Evolutionary conservation across 768 basidiomycete species (phyloP).

Genomic region (Amanita phalloides): DNA sequence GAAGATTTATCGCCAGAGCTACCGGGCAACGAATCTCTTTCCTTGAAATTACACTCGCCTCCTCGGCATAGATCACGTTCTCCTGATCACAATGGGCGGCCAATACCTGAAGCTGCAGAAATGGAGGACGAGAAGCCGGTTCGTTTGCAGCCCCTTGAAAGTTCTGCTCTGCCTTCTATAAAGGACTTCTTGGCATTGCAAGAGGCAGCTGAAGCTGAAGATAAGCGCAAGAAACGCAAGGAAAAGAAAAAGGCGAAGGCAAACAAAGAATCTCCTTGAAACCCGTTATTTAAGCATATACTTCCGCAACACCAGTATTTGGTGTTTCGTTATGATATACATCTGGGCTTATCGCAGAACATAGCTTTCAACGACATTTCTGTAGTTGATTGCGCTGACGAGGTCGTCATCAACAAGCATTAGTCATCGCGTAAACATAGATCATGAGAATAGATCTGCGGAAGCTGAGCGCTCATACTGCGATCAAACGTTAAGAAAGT

Average conservation of each 20-base stretch:
- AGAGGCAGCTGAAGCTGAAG: conserved; percentile 47
- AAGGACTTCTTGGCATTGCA: conserved; percentile 75
- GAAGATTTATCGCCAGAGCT: conserved; percentile 12
- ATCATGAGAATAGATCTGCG: no score
- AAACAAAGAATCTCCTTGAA: conserved; percentile 12
- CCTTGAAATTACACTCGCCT: conserved; percentile 4
- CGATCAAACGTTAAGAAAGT: no score
- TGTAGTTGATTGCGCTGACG: no score
- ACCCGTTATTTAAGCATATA: neutral
- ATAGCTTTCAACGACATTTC: neutral
- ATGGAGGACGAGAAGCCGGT: conserved; percentile 33
- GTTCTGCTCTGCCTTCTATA: conserved; percentile 79
- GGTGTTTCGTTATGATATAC: no score
- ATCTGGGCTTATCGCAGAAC: neutral
- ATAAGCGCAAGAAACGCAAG: conserved; percentile 65
- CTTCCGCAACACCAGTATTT: no score
- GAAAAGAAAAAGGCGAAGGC: conserved; percentile 51
- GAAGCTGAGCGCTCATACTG: no score
- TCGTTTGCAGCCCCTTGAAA: conserved; percentile 64
- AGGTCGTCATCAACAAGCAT: no score
- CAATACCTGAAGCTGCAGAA: conserved; percentile 20
- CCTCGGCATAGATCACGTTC: conserved; percentile 6
- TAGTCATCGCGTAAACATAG: no score
- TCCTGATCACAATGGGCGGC: conserved; percentile 5
- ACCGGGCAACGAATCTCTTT: conserved; percentile 8